Evolutionary conservation across 257 asterid genomes (phyloP).

Genomic region (Nicotiana obtusifolia): DNA sequence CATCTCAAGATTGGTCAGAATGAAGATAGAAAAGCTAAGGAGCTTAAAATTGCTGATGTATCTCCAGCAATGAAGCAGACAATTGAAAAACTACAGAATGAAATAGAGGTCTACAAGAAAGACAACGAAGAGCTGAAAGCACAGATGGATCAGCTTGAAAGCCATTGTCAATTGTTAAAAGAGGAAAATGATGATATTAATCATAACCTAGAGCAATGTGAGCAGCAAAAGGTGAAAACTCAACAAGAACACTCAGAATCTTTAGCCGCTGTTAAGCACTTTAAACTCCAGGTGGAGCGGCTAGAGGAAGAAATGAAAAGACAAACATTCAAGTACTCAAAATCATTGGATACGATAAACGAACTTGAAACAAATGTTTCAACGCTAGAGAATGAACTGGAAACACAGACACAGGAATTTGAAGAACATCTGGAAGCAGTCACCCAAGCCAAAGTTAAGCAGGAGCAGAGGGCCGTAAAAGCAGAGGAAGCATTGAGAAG

Average conservation of each 20-base stretch:
- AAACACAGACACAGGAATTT: slow-evolving; percentile 46
- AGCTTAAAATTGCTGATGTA: slow-evolving; percentile 38
- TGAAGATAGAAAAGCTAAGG: slow-evolving; percentile 30
- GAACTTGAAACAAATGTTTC: slow-evolving; percentile 49
- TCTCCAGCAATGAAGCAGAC: slow-evolving; percentile 44
- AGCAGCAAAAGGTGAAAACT: slow-evolving; percentile 41
- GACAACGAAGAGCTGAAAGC: slow-evolving; percentile 47
- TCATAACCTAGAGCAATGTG: slow-evolving; percentile 39
- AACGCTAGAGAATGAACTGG: slow-evolving; percentile 61
- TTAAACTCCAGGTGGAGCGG: slow-evolving; percentile 18
- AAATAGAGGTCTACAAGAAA: slow-evolving; percentile 55
- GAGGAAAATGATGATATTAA: slow-evolving; percentile 41
- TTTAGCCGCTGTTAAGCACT: slow-evolving; percentile 41
- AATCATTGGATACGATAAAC: slow-evolving; percentile 19
- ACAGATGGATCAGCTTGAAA: slow-evolving; percentile 42
- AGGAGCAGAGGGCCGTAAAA: slow-evolving; percentile 69
- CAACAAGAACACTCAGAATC: slow-evolving; percentile 44
- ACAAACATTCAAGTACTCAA: slow-evolving; percentile 18
- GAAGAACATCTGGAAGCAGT: slow-evolving; percentile 50
- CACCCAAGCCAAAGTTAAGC: slow-evolving; percentile 43
- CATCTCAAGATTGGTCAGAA: slow-evolving; percentile 20
- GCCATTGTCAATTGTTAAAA: slow-evolving; percentile 43
- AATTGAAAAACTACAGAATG: slow-evolving; percentile 40
- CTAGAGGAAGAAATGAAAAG: slow-evolving; percentile 17
- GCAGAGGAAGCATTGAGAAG: slow-evolving; percentile 78